Evolutionary conservation across 2,329 filamentous ascomycete genomes (phyloP), one percentile per base, ranked within the genome.

Genomic region (Diaporthe sp.): DNA sequence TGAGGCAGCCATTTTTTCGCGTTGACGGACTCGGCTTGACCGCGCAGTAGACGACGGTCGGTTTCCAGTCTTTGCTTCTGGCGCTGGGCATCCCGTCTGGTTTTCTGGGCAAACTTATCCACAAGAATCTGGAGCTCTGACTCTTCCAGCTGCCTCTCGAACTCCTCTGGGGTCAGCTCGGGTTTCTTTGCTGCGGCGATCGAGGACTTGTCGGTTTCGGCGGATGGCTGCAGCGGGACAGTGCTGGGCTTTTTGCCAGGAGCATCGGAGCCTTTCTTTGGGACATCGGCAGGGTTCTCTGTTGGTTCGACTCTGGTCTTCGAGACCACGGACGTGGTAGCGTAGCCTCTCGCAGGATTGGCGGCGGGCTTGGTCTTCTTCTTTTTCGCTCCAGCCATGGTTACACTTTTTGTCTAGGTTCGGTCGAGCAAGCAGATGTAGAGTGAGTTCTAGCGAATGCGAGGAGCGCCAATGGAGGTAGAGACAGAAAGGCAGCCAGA

Each of bases 361-460:
- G 93, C 91, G 37, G 91, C 91, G 73, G 94, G 90, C 90, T 98
- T 98, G 88, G 95, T 97, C 87, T 98, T 98, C 87, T 98, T 98
- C 86, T 98, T 98, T 85, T 95, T 94, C 76, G 86, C 85, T 58
- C 87, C 88, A 75, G 94, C 93, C 94, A 96, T 96, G 79, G 77
- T 81, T 78, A 58, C 57, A 20, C 49, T 39, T 25, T 47, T 51
- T 55, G 20, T 25, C 47, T 65, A 37, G 49, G 47, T 47, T n/a
- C 51, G 68, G 20, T 25, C 34, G 39, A 37, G 58, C 34, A 20
- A 67, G 58, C 37, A 61, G 68, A 73, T 53, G 37, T 6, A 70
- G 63, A 70, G 63, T 39, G 28, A 25, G n/a, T 47, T 42, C 31
- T 31, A 49, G 47, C 39, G 60, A 47, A 57, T 25, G 53, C 31